Percentiles rank a stretch among this genome's conserved stretches.
phyloP scores from a whole-genome alignment of 2,329 filamentous ascomycete species.

The Aspergillus cejpii region DNA sequence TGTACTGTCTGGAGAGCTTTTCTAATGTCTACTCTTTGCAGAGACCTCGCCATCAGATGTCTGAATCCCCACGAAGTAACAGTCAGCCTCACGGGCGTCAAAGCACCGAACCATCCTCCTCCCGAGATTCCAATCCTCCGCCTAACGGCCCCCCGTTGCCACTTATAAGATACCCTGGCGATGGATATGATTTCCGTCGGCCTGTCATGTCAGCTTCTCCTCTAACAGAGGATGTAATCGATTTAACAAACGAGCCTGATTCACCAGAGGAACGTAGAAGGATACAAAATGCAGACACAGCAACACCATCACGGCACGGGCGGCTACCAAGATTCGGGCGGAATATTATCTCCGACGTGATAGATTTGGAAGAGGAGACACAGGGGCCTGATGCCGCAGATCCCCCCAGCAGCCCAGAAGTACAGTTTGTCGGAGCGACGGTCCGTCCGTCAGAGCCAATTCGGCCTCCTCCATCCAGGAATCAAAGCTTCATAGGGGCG shows the following conservation, averaged over 20 bases:
- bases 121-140: constrained; percentile 11
- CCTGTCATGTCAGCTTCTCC: constrained; percentile 42
- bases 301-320: constrained; percentile 9
- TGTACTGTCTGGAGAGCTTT: not conserved
- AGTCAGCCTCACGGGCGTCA: constrained; percentile 23
- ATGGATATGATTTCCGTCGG: constrained; percentile 51
- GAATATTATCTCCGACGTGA: constrained; percentile 34
- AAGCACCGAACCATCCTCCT: constrained; percentile 21
- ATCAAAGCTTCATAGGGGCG: constrained; percentile 1
- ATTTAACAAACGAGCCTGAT: constrained; percentile 44
- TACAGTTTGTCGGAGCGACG: constrained; percentile 44
- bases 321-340: constrained; percentile 31
- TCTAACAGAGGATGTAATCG: constrained; percentile 37
- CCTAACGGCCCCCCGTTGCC: constrained; percentile 27
- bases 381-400: constrained; percentile 14
- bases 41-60: constrained; percentile 35
- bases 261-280: constrained; percentile 22
- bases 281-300: not conserved
- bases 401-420: constrained; percentile 41
- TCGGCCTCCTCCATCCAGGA: constrained; percentile 4
- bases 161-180: constrained; percentile 42
- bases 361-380: constrained; percentile 38
- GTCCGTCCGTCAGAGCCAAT: constrained; percentile 16
- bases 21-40: constrained; percentile 9
- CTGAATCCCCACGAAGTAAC: constrained; percentile 24